Percentiles rank a stretch among this genome's conserved stretches.
phyloP scores from a whole-genome alignment of 495 filamentous ascomycete species.

The Articulospora tetracladia region DNA sequence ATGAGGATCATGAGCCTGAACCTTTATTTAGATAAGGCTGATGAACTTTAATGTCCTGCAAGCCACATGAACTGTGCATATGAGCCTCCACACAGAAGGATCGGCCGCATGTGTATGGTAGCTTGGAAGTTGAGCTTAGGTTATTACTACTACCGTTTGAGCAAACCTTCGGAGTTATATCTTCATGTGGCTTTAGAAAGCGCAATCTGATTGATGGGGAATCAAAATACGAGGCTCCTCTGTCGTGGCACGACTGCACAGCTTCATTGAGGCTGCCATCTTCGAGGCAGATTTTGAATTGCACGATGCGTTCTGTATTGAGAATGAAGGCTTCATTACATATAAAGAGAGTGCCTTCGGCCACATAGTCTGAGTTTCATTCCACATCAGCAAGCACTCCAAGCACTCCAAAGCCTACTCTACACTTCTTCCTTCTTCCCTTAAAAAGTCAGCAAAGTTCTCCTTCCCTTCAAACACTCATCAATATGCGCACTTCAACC shows the following conservation, averaged over 20 bases:
- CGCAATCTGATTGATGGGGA: background rate
- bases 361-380: background rate
- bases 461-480: background rate
- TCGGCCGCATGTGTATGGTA: background rate
- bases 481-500: constrained; percentile 8
- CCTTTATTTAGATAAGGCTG: constrained; percentile 13
- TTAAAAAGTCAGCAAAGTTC: background rate
- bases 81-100: background rate
- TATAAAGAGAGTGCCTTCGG: background rate
- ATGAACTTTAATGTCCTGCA: background rate
- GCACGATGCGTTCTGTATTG: background rate
- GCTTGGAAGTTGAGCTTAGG: background rate
- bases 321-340: background rate
- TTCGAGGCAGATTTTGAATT: background rate
- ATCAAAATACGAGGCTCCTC: background rate
- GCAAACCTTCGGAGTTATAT: background rate
- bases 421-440: background rate
- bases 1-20: background rate
- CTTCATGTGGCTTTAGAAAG: background rate
- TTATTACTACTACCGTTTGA: background rate
- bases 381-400: background rate
- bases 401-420: background rate
- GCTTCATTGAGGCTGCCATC: background rate
- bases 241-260: background rate
- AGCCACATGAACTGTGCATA: background rate